Base-by-base conservation (phyloP, 768 basidiomycete genomes). In the Lactarius pseudohatsudake region DNA sequence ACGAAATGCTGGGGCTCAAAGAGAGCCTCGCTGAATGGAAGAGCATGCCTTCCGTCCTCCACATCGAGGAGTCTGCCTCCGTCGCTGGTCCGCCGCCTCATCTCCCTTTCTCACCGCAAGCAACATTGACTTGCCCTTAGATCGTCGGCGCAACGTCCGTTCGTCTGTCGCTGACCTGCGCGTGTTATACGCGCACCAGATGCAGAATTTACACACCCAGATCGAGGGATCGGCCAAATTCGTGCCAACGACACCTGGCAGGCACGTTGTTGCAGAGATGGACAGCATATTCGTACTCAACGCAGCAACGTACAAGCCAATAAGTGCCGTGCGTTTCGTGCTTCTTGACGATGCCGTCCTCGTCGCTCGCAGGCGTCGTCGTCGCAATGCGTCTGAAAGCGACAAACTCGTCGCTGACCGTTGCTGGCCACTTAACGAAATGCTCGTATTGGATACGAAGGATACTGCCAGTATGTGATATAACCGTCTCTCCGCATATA, bases 171-270 rank as follows among this genome's bases (percentile, higher is more conserved):
- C 94, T 36, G 96, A 99, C 77, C 86, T 98, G 38, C 91, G 93
- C 58, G 87, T 94, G 64, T 84, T 98, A 65, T 98, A 98, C 74
- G 93, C 91, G 69, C 91, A 91, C 62, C 97, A 98, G 79, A 91
- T 98, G 83, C 93, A 95, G 72, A 85, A 86, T 0, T 81, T 98
- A 0, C 96, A 97, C 76, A 79, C 90, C 1, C 88, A 90, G 62
- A 91, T 98, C 69, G 94, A 98, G 72, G 97, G 97, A 36, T 92
- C 95, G 0, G 89, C 94, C 70, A 98, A 98, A 76, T 96, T 96
- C 75, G 89, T 94, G 0, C 96, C 96, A 0, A 87, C 92, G 15
- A 90, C 89, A 0, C 91, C 94, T 13, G 96, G 96, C 18, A 83
- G 97, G 64, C 97, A 98, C 74, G 86, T 98, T 66, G 86, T 98